Base-by-base conservation (phyloP, 805 yeast species). In the Ogataea corticis region DNA sequence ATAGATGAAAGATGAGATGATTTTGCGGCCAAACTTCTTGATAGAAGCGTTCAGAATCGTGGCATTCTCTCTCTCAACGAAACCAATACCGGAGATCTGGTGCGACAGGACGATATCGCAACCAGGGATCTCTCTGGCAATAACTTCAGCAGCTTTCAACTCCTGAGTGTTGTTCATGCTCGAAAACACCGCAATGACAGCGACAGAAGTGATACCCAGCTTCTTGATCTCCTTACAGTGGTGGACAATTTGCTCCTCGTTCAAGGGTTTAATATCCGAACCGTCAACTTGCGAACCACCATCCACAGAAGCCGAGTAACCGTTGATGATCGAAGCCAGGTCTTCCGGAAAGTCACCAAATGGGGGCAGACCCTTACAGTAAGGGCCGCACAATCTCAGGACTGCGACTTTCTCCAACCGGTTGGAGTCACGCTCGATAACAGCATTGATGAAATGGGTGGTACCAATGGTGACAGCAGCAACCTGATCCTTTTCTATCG, bases 401-500 rank as follows among this genome's bases (percentile, higher is more conserved):
- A 72, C 75, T 0, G 76, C 77, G 9, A 72, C 75, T 42, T 54
- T 59, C 14, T 71, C 73, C 44, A 73, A 52, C 34, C 73, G 55
- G 11, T 69, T 66, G 25, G 51, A 49, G 50, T 73, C 77, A 41
- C 67, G 66, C 50, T 73, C 78, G 19, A 73, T 63, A 14, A 73
- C 73, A 12, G 77, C 76, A 55, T 73, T 73, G 52, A 73, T 72
- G 57, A 73, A 73, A 48, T 73, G 78, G 1, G 78, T 73, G 2
- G 78, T 73, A 12, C 79, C 78, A 50, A 73, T 72, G 0, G 76
- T 72, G 13, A 73, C 72, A 1, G 75, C 58, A 3, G 59, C 54
- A 7, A 74, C 62, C 4, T 62, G 55, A 15, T 61, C 56, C n/a
- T 47, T 46, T 12, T 32, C 46, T 3, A 49, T 41, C 2, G 46